phyloP scores from a whole-genome alignment of 805 yeast species.

The Wickerhamomyces xylosicus region DNA sequence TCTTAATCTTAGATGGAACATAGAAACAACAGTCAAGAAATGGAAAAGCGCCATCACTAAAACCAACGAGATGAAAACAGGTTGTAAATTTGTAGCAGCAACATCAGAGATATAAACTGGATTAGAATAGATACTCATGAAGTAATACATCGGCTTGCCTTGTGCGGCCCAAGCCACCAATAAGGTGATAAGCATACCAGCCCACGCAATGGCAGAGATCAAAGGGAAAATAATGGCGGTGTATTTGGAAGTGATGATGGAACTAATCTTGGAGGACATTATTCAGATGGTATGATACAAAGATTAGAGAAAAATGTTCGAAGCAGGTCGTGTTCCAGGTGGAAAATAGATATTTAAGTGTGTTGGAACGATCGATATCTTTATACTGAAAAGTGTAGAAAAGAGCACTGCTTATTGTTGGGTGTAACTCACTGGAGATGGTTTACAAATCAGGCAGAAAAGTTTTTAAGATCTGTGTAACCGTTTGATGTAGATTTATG shows the following conservation, averaged over 20 bases:
- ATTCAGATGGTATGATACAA: too few species aligned
- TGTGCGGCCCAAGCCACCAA: conserved; percentile 69
- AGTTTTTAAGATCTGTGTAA: too few species aligned
- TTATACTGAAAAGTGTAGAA: too few species aligned
- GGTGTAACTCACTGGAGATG: too few species aligned
- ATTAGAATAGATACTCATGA: conserved; percentile 33
- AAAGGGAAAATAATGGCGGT: not conserved
- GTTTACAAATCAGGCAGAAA: too few species aligned
- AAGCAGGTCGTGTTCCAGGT: too few species aligned
- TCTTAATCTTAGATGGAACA: conserved; percentile 47
- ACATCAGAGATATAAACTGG: conserved; percentile 76
- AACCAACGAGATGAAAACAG: conserved; percentile 71
- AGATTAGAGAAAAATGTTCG: too few species aligned
- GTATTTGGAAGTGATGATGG: not conserved
- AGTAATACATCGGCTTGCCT: conserved; percentile 64
- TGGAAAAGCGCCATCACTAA: conserved; percentile 72
- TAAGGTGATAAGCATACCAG: conserved; percentile 84
- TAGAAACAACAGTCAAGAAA: conserved; percentile 51
- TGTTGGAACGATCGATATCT: too few species aligned
- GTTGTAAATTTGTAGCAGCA: conserved; percentile 81
- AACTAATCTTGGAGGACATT: too few species aligned
- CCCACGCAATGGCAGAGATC: conserved; percentile 48
- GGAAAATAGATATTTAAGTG: too few species aligned
- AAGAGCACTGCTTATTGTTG: too few species aligned
- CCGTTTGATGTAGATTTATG: too few species aligned